These are phyloP conservation scores for Dactylorhiza incarnata DNA, from an alignment of 106 monocot species.

Conservation along the genomic window DNA sequence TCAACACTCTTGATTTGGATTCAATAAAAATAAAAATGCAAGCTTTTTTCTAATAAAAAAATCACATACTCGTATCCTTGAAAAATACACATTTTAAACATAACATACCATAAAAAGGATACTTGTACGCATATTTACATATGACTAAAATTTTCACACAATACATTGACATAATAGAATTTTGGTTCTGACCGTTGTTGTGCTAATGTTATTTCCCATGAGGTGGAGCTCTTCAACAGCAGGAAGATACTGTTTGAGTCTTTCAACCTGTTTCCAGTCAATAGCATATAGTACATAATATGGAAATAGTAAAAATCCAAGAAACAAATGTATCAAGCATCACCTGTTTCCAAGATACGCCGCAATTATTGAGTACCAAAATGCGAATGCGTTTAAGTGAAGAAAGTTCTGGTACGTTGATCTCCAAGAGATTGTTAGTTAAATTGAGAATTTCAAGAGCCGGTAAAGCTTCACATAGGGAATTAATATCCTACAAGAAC, in stretches of 20 bases:
- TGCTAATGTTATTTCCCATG: constrained; percentile 65
- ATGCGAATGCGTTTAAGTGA: constrained; percentile 44
- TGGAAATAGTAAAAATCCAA: background rate
- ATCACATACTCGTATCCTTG: background rate
- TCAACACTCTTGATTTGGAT: background rate
- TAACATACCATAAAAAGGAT: background rate
- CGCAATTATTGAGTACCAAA: constrained; percentile 86
- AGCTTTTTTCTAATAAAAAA: background rate
- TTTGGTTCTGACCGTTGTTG: constrained; percentile 31
- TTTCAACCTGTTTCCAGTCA: constrained; percentile 66
- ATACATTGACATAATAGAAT: constrained; percentile 1
- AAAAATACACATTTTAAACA: background rate
- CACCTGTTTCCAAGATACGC: constrained; percentile 80
- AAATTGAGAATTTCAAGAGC: constrained; percentile 67
- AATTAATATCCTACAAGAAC: constrained; percentile 58
- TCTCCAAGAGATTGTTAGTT: constrained; percentile 54
- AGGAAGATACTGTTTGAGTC: constrained; percentile 54
- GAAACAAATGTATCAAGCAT: background rate
- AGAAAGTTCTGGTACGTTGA: constrained; percentile 32
- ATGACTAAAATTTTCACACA: background rate
- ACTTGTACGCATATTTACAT: background rate
- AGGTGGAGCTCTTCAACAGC: constrained; percentile 75
- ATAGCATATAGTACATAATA: background rate
- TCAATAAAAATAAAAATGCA: background rate
- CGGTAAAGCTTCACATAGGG: constrained; percentile 74